These are phyloP conservation scores for Paecilomyces niveus DNA, from an alignment of 2,329 filamentous ascomycete species.

Conservation along the genomic window DNA sequence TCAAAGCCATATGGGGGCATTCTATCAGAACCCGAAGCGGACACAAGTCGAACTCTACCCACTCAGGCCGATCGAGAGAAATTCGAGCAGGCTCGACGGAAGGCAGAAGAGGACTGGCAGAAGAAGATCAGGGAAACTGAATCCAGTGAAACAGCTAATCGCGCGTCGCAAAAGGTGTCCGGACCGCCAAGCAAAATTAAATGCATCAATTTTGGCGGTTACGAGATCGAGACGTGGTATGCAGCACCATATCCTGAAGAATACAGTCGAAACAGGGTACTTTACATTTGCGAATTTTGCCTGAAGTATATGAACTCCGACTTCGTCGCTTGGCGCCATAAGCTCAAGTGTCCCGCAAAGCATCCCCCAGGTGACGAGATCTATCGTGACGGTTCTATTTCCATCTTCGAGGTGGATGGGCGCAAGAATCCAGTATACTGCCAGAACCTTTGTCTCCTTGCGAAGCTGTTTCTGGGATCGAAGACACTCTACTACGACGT, in stretches of 20 bases:
- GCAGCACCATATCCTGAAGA: slow-evolving; percentile 96
- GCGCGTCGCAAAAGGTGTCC: slow-evolving; percentile 66
- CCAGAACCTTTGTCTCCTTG: slow-evolving; percentile 86
- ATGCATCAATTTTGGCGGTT: slow-evolving; percentile 95
- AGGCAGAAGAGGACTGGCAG: slow-evolving; percentile 88
- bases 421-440: slow-evolving; percentile 93
- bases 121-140: slow-evolving; percentile 57
- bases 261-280: slow-evolving; percentile 88
- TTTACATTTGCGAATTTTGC: slow-evolving; percentile 99
- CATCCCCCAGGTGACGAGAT: slow-evolving; percentile 97
- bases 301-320: slow-evolving; percentile 99
- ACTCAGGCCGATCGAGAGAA: slow-evolving; percentile 70
- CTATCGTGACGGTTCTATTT: slow-evolving; percentile 87
- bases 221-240: slow-evolving; percentile 99
- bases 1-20: slow-evolving; percentile 95
- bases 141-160: slow-evolving; percentile 55
- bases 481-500: slow-evolving; percentile 99
- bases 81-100: slow-evolving; percentile 84
- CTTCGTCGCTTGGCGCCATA: slow-evolving; percentile 96
- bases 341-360: slow-evolving; percentile 92
- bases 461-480: slow-evolving; percentile 94
- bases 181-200: slow-evolving; percentile 94
- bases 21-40: slow-evolving; percentile 77
- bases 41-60: slow-evolving; percentile 83
- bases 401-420: slow-evolving; percentile 96